Evolutionary conservation across 1,139 yeast species (phyloP).

Genomic region (Kazachstania sp.): DNA sequence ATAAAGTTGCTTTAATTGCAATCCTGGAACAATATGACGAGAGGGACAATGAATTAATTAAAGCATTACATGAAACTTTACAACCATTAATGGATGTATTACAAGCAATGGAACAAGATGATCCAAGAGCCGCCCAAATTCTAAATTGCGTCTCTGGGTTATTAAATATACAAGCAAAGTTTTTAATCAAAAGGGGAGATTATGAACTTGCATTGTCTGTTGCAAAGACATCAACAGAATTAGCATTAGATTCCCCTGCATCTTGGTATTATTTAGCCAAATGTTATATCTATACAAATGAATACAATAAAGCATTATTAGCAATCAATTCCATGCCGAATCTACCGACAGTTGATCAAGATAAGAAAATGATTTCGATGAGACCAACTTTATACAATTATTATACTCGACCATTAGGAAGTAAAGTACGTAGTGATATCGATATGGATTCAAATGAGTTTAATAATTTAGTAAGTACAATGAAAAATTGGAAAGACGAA

Average conservation of each 20-base stretch:
- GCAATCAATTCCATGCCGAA: slow-evolving; percentile 85
- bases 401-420: slow-evolving; percentile 25
- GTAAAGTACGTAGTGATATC: slow-evolving; percentile 30
- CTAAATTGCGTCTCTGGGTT: slow-evolving; percentile 18
- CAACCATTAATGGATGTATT: slow-evolving; percentile 14
- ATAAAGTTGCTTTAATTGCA: slow-evolving; percentile 40
- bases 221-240: slow-evolving; percentile 66
- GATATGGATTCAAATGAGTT: slow-evolving; percentile 49
- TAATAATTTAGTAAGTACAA: slow-evolving; percentile 45
- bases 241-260: slow-evolving; percentile 77
- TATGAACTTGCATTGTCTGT: slow-evolving; percentile 65
- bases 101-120: slow-evolving; percentile 13
- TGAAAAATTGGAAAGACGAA: slow-evolving; percentile 21
- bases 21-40: slow-evolving; percentile 34
- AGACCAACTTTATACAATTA: slow-evolving; percentile 15
- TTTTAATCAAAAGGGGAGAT: slow-evolving; percentile 56
- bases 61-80: slow-evolving; percentile 50
- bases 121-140: slow-evolving; percentile 8
- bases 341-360: slow-evolving; percentile 17
- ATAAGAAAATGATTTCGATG: slow-evolving; percentile 14
- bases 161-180: slow-evolving; percentile 58
- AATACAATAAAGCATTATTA: slow-evolving; percentile 67
- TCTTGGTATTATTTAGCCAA: slow-evolving; percentile 74
- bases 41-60: slow-evolving; percentile 66
- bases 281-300: slow-evolving; percentile 61